phyloP scores from a whole-genome alignment of 345 rosid genomes.

The Tarenaya hassleriana region DNA sequence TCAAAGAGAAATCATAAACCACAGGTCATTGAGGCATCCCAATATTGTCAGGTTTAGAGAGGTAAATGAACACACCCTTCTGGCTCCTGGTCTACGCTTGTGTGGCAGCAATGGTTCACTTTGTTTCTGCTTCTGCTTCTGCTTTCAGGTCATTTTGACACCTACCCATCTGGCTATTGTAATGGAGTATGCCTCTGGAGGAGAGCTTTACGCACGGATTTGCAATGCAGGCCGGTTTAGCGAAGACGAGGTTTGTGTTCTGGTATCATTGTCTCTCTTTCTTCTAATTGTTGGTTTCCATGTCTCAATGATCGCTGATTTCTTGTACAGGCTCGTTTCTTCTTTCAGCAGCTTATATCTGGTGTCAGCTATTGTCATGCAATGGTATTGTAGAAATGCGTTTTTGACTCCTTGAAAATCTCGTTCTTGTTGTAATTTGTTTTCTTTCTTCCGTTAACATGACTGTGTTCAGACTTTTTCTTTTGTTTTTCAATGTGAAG shows the following conservation, averaged over 20 bases:
- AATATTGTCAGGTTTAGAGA: constrained; percentile 93
- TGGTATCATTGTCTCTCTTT: background rate
- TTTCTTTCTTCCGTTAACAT: too few relatives aligned
- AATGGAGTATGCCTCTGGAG: constrained; percentile 97
- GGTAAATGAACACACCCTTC: constrained; percentile 35
- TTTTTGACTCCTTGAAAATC: background rate
- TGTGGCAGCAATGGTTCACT: constrained; percentile 5
- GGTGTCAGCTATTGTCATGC: constrained; percentile 36
- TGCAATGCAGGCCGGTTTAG: constrained; percentile 80
- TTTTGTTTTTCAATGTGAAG: constrained; percentile 38
- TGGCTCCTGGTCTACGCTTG: background rate
- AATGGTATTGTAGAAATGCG: constrained; percentile 21
- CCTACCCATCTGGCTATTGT: constrained; percentile 94
- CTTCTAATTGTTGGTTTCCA: background rate
- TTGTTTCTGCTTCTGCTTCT: background rate
- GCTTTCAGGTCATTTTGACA: constrained; percentile 62
- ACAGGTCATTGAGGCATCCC: constrained; percentile 88
- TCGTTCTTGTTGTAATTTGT: background rate
- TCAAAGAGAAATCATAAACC: constrained; percentile 86
- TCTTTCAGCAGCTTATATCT: constrained; percentile 36
- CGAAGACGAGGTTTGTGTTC: constrained; percentile 70
- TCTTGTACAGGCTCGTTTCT: constrained; percentile 30
- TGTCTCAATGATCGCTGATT: background rate
- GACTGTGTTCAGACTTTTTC: constrained; percentile 8
- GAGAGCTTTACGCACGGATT: constrained; percentile 85